Evolutionary conservation across 2,329 filamentous ascomycete genomes (phyloP).

Genomic region (Hypoxylon sp.): DNA sequence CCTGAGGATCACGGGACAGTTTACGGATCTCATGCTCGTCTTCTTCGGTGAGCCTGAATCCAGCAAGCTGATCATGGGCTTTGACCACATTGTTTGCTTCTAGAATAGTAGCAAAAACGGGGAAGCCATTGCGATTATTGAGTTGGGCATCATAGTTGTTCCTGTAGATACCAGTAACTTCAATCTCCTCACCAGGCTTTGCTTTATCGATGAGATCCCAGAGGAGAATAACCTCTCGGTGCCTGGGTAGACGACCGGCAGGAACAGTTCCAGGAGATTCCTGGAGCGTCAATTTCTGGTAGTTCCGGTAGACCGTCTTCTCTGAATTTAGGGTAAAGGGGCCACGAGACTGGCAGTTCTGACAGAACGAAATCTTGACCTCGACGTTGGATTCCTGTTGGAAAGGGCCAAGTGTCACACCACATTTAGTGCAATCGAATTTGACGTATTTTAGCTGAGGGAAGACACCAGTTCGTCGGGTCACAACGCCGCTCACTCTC

Average conservation of each 20-base stretch:
- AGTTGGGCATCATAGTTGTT: conserved; percentile 98
- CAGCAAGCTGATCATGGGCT: conserved; percentile 95
- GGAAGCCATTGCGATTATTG: conserved; percentile 99
- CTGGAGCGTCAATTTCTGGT: conserved; percentile 96
- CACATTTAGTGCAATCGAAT: conserved; percentile 96
- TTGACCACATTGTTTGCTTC: conserved; percentile 99
- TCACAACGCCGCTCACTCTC: conserved; percentile 94
- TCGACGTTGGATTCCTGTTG: conserved; percentile 97
- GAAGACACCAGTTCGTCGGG: conserved; percentile 93
- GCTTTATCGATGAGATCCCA: conserved; percentile 98
- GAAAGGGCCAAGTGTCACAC: conserved; percentile 91
- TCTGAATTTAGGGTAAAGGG: conserved; percentile 97
- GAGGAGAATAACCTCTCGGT: conserved; percentile 93
- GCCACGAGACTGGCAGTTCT: conserved; percentile 94
- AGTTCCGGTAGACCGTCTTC: conserved; percentile 98
- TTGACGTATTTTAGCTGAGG: conserved; percentile 99
- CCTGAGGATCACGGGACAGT: conserved; percentile 89
- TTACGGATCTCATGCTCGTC: conserved; percentile 92
- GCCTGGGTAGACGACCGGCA: conserved; percentile 91
- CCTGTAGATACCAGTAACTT: conserved; percentile 95
- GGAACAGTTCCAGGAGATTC: conserved; percentile 98
- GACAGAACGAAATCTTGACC: conserved; percentile 96
- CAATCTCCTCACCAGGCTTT: conserved; percentile 97
- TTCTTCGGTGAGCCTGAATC: conserved; percentile 94
- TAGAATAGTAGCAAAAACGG: conserved; percentile 96